phyloP scores from a whole-genome alignment of 306 rosid species.

The Dalbergia oliveri region DNA sequence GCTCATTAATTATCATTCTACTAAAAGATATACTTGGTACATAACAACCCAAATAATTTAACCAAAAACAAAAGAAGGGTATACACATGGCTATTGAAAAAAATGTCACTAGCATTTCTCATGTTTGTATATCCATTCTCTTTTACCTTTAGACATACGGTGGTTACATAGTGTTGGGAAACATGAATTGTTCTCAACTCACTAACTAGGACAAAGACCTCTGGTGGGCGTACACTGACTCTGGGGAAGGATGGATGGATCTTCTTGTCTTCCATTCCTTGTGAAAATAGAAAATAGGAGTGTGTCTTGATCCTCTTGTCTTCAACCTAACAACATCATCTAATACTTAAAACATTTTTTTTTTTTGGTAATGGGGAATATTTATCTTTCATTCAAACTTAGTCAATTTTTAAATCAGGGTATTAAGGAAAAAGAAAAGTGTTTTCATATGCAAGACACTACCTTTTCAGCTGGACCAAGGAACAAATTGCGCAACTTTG shows the following conservation, averaged over 20 bases:
- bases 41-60: not conserved
- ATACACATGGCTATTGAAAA: not conserved
- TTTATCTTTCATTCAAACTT: conserved; percentile 25
- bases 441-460: conserved; percentile 36
- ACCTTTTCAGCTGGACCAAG: conserved; percentile 9
- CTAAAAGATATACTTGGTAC: no score
- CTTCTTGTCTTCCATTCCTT: conserved; percentile 35
- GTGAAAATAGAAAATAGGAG: conserved; percentile 35
- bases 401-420: conserved; percentile 27
- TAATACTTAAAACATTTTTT: not conserved
- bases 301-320: conserved; percentile 60
- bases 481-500: conserved; percentile 33
- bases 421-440: conserved; percentile 12
- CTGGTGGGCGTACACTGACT: conserved; percentile 43
- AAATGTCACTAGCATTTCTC: not conserved
- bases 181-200: conserved; percentile 41
- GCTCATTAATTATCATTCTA: no score
- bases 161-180: conserved; percentile 38
- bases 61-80: not conserved
- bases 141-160: not conserved
- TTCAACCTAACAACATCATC: conserved; percentile 63
- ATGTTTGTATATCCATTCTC: not conserved
- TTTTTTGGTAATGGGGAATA: not conserved
- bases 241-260: conserved; percentile 40
- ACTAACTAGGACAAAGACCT: conserved; percentile 37